Evolutionary conservation across 2,329 filamentous ascomycete species (phyloP).

Genomic region (Colletotrichum tabaci): DNA sequence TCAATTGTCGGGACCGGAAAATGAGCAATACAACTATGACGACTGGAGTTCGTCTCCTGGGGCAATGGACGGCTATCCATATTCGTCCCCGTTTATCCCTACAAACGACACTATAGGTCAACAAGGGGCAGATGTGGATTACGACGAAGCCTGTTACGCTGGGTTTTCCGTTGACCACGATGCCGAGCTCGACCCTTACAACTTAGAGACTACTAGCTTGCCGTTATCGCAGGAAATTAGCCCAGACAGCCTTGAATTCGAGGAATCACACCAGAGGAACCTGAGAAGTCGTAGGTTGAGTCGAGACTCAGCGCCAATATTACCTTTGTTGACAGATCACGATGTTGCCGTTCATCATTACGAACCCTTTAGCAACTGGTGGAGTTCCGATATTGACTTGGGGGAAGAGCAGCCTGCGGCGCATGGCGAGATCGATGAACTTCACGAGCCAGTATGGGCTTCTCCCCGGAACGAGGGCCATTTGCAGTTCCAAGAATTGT

Average conservation of each 20-base stretch:
- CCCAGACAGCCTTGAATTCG: background rate
- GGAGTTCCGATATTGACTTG: background rate
- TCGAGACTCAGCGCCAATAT: background rate
- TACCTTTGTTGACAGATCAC: background rate
- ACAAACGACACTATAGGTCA: background rate
- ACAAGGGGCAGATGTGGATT: background rate
- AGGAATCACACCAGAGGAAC: background rate
- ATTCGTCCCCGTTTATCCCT: background rate
- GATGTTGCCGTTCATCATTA: background rate
- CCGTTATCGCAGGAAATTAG: background rate
- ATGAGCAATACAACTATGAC: background rate
- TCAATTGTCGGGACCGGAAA: background rate
- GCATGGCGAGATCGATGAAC: too few species aligned
- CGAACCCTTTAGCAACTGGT: conserved; percentile 1
- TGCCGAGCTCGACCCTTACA: background rate
- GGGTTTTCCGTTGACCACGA: background rate
- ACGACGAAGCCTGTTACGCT: background rate
- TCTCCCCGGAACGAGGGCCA: background rate
- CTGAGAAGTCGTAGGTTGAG: background rate
- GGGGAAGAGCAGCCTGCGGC: background rate
- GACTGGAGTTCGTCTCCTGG: background rate
- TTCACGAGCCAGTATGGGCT: background rate
- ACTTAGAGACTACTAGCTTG: background rate
- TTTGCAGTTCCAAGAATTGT: background rate
- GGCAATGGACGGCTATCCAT: background rate